phyloP scores from a whole-genome alignment of 1,139 yeast species.

The Komagataea norvegica region DNA sequence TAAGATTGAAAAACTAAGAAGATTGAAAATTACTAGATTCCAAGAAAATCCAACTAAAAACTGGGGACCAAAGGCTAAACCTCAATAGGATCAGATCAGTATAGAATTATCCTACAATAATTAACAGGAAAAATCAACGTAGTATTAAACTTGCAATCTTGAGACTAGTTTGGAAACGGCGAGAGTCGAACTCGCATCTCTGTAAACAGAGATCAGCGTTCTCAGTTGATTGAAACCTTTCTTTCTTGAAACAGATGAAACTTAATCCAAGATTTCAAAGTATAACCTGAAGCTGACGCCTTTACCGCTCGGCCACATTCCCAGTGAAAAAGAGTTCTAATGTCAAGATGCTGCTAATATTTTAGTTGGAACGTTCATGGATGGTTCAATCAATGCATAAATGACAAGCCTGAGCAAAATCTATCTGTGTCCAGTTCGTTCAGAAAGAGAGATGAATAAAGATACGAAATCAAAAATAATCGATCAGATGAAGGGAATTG shows the following conservation, averaged over 20 bases:
- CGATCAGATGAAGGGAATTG: not conserved
- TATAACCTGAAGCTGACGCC: constrained; percentile 29
- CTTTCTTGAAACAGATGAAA: too few relatives aligned
- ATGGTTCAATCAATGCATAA: too few relatives aligned
- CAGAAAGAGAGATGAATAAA: not conserved
- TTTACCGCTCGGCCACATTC: constrained; percentile 38
- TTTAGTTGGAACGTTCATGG: too few relatives aligned
- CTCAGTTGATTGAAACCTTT: too few relatives aligned
- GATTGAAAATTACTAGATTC: constrained; percentile 74
- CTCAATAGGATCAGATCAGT: constrained; percentile 28
- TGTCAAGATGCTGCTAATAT: too few relatives aligned
- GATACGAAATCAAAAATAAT: not conserved
- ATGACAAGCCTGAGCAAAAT: too few relatives aligned
- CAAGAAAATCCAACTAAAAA: constrained; percentile 90
- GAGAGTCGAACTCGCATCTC: constrained; percentile 29
- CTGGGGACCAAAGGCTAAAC: constrained; percentile 95
- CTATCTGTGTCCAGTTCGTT: too few relatives aligned
- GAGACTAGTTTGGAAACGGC: constrained; percentile 21
- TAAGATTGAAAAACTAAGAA: constrained; percentile 56
- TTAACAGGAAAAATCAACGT: not conserved
- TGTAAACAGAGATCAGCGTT: constrained; percentile 25
- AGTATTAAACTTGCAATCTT: not conserved
- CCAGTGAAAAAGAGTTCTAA: constrained; percentile 11
- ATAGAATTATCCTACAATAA: not conserved
- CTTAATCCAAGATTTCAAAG: not conserved